phyloP scores from a whole-genome alignment of 1,284 basidiomycete genomes.

The Afroboletus lepidellus region DNA sequence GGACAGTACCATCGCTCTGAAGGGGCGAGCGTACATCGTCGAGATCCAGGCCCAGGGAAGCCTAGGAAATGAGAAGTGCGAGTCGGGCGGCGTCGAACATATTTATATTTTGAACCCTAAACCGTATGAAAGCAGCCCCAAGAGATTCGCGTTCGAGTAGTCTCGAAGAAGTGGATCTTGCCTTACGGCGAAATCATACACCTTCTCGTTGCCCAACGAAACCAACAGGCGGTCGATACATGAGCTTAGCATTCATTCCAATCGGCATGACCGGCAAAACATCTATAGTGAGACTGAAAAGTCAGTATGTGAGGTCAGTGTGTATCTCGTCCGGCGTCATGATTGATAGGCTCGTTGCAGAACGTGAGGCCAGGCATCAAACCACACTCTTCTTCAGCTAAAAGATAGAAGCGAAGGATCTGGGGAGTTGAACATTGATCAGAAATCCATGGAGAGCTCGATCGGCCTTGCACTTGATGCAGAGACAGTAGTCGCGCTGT shows the following conservation, averaged over 20 bases:
- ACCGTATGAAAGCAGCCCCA: too few species aligned
- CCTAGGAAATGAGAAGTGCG: too few species aligned
- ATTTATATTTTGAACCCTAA: too few species aligned
- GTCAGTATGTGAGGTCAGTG: constrained; percentile 95
- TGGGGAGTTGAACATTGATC: constrained; percentile 82
- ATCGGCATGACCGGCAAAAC: constrained; percentile 73
- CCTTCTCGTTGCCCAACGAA: constrained; percentile 79
- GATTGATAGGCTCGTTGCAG: constrained; percentile 96
- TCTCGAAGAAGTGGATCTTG: constrained; percentile 84
- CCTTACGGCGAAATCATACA: constrained; percentile 91
- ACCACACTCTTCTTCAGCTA: constrained; percentile 99
- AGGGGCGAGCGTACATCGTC: too few species aligned
- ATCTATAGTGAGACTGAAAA: constrained; percentile 87
- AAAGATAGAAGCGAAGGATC: constrained; percentile 93
- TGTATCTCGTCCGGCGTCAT: constrained; percentile 98
- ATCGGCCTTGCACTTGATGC: constrained; percentile 88
- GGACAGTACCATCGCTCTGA: too few species aligned
- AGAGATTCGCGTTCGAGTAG: constrained; percentile 84
- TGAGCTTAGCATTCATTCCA: constrained; percentile 83
- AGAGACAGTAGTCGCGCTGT: constrained; percentile 85
- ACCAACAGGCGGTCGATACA: constrained; percentile 91
- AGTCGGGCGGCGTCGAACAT: too few species aligned
- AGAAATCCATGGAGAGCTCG: constrained; percentile 95
- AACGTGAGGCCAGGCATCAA: constrained; percentile 98
- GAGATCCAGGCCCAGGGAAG: too few species aligned